Conservation (phyloP, 1,284 basidiomycete species). For the Leccinum subrobustum region DNA sequence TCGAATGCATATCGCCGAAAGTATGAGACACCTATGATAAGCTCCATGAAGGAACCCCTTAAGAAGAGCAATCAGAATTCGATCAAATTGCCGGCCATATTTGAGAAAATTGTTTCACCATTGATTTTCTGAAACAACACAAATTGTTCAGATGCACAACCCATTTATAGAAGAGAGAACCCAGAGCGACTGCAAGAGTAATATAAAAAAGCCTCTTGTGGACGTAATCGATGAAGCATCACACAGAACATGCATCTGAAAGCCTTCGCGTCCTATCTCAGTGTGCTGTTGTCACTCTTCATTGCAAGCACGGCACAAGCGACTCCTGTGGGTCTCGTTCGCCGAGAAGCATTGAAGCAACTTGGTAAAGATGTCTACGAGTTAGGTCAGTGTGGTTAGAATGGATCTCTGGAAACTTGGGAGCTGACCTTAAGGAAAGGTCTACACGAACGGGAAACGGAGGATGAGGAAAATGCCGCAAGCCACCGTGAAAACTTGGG, state of each 20-base stretch:
- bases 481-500: neutral
- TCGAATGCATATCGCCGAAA: neutral
- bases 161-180: neutral
- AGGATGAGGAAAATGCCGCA: neutral
- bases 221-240: neutral
- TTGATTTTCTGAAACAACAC: no score
- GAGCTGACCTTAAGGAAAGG: neutral
- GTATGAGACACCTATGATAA: neutral
- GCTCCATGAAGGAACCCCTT: neutral
- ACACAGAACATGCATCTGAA: neutral
- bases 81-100: neutral
- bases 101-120: neutral
- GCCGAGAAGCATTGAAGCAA: neutral
- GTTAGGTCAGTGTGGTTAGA: neutral
- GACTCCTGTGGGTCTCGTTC: neutral
- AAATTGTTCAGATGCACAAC: neutral
- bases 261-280: neutral
- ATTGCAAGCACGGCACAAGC: neutral
- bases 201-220: no score
- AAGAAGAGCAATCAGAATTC: neutral
- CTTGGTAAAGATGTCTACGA: neutral
- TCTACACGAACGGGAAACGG: neutral
- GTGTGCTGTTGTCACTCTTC: neutral
- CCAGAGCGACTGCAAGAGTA: neutral
- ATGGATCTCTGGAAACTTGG: neutral